These are phyloP conservation scores for Eucalyptus coolabah DNA, from an alignment of 345 rosid species.

Conservation along the genomic window DNA sequence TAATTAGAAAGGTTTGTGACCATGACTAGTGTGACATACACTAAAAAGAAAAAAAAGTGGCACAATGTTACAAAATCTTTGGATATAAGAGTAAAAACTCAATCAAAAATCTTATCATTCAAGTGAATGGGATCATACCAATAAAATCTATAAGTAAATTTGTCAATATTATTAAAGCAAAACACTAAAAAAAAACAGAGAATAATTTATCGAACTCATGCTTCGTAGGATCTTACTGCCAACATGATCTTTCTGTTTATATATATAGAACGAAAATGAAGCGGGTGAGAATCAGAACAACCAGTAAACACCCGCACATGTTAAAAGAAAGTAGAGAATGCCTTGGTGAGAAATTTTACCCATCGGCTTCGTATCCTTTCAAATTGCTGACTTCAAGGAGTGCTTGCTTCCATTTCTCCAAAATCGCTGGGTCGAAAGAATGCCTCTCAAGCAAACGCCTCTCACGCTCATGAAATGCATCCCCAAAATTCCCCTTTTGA, in stretches of 20 bases:
- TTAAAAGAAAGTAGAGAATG: neutral
- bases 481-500: no score
- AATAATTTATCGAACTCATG: no score
- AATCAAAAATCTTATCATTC: no score
- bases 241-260: no score
- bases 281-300: neutral
- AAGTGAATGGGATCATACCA: no score
- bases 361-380: neutral
- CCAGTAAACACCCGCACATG: fast-evolving
- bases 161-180: no score
- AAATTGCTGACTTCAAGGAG: neutral
- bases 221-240: neutral
- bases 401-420: neutral
- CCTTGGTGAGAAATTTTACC: fast-evolving
- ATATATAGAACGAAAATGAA: neutral
- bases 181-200: no score
- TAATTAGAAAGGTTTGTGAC: no score
- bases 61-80: no score
- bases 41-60: no score
- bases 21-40: fast-evolving
- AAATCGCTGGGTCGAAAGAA: neutral
- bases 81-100: no score
- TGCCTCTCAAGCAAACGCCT: fast-evolving
- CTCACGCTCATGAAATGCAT: neutral
- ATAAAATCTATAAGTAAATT: no score